These are phyloP conservation scores for Nothophoma quercina DNA, from an alignment of 2,329 filamentous ascomycete species.

Conservation along the genomic window DNA sequence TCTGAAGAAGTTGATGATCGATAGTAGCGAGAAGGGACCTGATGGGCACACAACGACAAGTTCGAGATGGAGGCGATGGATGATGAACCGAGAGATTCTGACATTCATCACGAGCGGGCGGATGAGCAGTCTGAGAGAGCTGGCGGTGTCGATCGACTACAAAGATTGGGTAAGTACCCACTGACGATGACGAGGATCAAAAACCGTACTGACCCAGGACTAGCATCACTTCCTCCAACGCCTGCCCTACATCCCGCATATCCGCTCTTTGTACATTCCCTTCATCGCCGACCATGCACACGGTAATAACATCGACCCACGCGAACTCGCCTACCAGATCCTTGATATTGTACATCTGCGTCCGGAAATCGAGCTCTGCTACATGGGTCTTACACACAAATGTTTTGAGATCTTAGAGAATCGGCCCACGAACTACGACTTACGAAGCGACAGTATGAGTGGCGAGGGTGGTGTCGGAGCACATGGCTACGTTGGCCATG, in stretches of 20 bases:
- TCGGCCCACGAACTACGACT: slow-evolving; percentile 55
- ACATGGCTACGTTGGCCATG: slow-evolving; percentile 34
- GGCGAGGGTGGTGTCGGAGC: slow-evolving; percentile 31
- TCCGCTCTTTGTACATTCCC: slow-evolving; percentile 75
- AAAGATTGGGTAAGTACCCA: slow-evolving; percentile 79
- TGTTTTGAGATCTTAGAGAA: slow-evolving; percentile 84
- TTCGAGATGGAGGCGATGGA: slow-evolving; percentile 72
- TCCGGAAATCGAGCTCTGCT: slow-evolving; percentile 78
- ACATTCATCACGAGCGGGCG: slow-evolving; percentile 78
- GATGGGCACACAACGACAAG: slow-evolving; percentile 50
- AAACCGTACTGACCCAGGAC: slow-evolving; percentile 15
- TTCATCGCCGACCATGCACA: slow-evolving; percentile 70
- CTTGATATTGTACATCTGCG: slow-evolving; percentile 79
- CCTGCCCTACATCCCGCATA: slow-evolving; percentile 72
- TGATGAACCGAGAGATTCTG: slow-evolving; percentile 72
- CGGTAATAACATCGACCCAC: slow-evolving; percentile 63
- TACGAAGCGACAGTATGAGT: slow-evolving; percentile 41
- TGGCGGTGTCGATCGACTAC: slow-evolving; percentile 76
- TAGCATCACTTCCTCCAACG: slow-evolving; percentile 81
- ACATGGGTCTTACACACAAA: slow-evolving; percentile 77
- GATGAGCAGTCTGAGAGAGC: slow-evolving; percentile 74
- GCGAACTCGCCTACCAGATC: slow-evolving; percentile 77
- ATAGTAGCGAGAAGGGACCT: slow-evolving; percentile 67
- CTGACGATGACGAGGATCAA: too few species aligned
- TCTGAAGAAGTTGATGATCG: slow-evolving; percentile 75